Conservation (phyloP, 192 early-diverging fungal genomes). For the Gonapodya prolifera region DNA sequence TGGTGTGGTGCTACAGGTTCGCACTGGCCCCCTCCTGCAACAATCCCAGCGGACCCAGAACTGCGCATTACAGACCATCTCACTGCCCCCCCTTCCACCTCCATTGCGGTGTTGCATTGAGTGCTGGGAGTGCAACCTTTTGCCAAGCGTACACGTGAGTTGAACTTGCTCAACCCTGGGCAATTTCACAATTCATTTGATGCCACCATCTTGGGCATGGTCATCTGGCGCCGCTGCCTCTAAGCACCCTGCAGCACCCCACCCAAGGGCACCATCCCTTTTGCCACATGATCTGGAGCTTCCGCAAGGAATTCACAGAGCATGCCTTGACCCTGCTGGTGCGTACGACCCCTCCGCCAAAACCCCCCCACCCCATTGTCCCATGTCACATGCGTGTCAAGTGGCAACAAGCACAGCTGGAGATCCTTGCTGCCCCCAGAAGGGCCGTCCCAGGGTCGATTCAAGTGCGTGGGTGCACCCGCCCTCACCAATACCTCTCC, state of each 20-base stretch:
- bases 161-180: not conserved
- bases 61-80: not conserved
- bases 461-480: not conserved
- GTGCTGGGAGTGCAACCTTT: not conserved
- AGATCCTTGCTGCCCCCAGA: no score
- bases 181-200: not conserved
- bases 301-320: no score
- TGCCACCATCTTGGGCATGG: not conserved
- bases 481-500: not conserved
- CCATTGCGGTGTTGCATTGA: not conserved
- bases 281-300: no score
- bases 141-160: not conserved
- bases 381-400: not conserved
- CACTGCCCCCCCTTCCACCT: not conserved
- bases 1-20: not conserved
- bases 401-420: not conserved
- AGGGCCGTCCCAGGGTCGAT: not conserved
- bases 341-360: no score
- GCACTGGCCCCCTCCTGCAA: not conserved
- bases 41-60: not conserved
- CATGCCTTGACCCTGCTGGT: no score
- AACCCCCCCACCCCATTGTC: not conserved
- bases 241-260: no score
- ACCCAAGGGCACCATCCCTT: no score
- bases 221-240: not conserved